Evolutionary conservation across 1,284 basidiomycete species (phyloP), one percentile per base, ranked within the genome.

Genomic region (Ustilago trichophora): DNA sequence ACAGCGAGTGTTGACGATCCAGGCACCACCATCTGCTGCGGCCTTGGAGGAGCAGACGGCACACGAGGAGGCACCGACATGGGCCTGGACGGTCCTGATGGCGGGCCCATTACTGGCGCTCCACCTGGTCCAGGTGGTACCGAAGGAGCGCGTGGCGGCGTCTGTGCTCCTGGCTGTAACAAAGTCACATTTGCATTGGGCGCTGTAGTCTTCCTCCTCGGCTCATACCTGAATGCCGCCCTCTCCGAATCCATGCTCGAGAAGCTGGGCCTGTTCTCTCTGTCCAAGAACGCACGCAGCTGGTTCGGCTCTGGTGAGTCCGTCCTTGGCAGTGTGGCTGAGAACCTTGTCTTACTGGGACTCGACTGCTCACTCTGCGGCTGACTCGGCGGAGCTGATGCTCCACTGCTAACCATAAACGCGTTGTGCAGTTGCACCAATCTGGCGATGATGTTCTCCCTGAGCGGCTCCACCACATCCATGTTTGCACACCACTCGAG

Each of bases 401-500:
- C 36, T 24, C 32, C 41, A 11, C 19, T 43, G 31, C 49, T 45
- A 2, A 25, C 25, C 8, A 35, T n/a, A 25, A 48, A 56, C 8
- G 58, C 58, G 15, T 41, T 49, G 46, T 69, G 37, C 21, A 69
- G 52, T 51, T 59, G 59, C 25, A 59, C 55, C 26, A 69, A 31
- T 38, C 59, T 58, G 3, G 53, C 55, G 19, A 63, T 43, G 32
- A 69, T 50, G 18, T 63, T 58, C 40, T 59, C 55, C 27, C 60
- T 54, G 22, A 69, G 37, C 26, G 66, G 66, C 18, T 69, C 66
- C 8, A 69, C 55, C 2, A 64, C 60, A 19, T 63, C 66, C 66
- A 69, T 69, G 44, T 64, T 69, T 5, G 66, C 65, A 18, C 65
- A 68, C 65, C 65, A 68, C 37, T 68, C 65, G 15, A 68, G 16